Percentiles rank a stretch among this genome's conserved stretches.
phyloP scores from a whole-genome alignment of 2,329 filamentous ascomycete genomes.

The Lanzia echinophila region DNA sequence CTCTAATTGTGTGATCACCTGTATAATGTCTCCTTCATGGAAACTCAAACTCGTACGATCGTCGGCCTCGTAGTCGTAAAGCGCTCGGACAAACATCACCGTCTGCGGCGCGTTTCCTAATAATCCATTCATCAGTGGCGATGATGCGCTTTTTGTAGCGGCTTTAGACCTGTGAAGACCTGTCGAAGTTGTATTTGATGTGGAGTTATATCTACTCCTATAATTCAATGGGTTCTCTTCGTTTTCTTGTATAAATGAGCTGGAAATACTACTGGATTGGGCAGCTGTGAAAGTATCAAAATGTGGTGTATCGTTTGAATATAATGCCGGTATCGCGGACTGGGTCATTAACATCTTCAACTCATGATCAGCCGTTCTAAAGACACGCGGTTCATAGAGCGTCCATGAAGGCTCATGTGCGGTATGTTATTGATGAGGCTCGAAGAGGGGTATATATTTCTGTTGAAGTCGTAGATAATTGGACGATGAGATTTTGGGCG shows the following conservation, averaged over 20 bases:
- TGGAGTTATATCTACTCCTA: slow-evolving; percentile 14
- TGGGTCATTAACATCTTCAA: slow-evolving; percentile 14
- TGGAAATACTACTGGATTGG: slow-evolving; percentile 12
- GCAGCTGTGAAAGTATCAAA: slow-evolving; percentile 3
- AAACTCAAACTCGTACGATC: slow-evolving; percentile 96
- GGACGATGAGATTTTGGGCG: slow-evolving; percentile 2
- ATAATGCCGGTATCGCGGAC: slow-evolving; percentile 7
- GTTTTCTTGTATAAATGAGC: slow-evolving; percentile 11
- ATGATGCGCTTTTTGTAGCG: slow-evolving; percentile 23
- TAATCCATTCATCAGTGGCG: slow-evolving; percentile 52
- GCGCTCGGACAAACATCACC: slow-evolving; percentile 84
- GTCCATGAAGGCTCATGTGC: slow-evolving; percentile 3
- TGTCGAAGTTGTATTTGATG: slow-evolving; percentile 12
- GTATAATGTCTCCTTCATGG: slow-evolving; percentile 92
- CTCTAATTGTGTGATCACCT: slow-evolving; percentile 95
- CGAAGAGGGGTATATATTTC: slow-evolving; percentile 6
- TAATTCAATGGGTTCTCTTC: slow-evolving; percentile 12
- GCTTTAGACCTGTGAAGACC: slow-evolving; percentile 14
- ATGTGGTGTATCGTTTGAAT: slow-evolving; percentile 4
- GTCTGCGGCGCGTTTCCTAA: slow-evolving; percentile 53
- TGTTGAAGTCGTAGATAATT: slow-evolving; percentile 7
- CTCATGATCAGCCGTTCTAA: slow-evolving; percentile 6
- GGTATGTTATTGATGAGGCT: background rate
- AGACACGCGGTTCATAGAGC: background rate
- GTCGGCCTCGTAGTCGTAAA: slow-evolving; percentile 97